Conservation (phyloP, 176 grass and related monocot genomes). For the Secale cereale region DNA sequence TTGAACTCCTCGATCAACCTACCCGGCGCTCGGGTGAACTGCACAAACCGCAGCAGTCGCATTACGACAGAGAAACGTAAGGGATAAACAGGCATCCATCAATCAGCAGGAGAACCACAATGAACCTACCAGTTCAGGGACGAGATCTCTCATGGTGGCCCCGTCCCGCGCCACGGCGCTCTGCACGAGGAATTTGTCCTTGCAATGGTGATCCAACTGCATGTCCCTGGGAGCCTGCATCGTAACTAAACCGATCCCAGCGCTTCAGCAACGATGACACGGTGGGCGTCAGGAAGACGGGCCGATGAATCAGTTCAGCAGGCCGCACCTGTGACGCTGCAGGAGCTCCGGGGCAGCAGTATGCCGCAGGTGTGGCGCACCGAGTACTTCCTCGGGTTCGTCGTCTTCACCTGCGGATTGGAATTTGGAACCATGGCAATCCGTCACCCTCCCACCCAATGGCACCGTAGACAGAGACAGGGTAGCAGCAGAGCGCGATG, state of each 20-base stretch:
- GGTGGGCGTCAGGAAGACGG: background rate
- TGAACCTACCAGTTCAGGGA: slow-evolving; percentile 40
- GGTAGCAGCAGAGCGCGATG: background rate
- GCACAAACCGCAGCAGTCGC: background rate
- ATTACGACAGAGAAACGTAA: background rate
- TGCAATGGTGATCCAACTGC: slow-evolving; percentile 68
- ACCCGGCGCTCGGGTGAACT: slow-evolving; percentile 70
- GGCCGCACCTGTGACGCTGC: slow-evolving; percentile 53
- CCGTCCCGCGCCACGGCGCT: slow-evolving; percentile 52
- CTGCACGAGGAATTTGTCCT: slow-evolving; percentile 93
- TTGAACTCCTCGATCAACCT: slow-evolving; percentile 84
- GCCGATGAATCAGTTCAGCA: background rate
- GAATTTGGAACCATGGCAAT: background rate
- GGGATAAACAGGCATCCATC: background rate
- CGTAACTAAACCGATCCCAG: slow-evolving; percentile 41
- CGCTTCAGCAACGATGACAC: background rate
- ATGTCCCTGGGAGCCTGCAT: slow-evolving; percentile 73
- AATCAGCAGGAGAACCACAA: background rate
- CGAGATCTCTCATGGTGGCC: slow-evolving; percentile 45
- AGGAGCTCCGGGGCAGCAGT: slow-evolving; percentile 52
- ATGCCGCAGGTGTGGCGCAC: slow-evolving; percentile 69
- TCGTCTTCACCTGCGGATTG: slow-evolving; percentile 79
- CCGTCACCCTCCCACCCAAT: background rate
- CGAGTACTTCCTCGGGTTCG: slow-evolving; percentile 79
- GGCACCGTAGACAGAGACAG: background rate